These are phyloP conservation scores for Syncephalis plumigaleata DNA, from an alignment of 371 early-diverging fungal genomes.

Conservation along the genomic window DNA sequence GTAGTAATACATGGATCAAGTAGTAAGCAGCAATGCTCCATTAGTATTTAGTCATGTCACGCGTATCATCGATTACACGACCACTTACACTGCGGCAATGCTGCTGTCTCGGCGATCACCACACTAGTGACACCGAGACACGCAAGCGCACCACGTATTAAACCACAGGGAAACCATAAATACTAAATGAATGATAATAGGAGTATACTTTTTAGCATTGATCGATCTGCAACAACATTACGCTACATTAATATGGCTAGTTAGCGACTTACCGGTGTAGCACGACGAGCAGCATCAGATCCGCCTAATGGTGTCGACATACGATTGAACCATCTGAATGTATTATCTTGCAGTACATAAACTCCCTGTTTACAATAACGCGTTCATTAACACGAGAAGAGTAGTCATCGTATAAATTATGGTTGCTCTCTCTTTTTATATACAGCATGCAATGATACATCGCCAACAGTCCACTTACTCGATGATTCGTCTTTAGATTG, in stretches of 20 bases:
- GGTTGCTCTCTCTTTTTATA: too few species aligned
- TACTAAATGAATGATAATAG: constrained; percentile 26
- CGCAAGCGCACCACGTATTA: constrained; percentile 81
- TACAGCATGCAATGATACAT: too few species aligned
- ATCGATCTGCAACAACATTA: too few species aligned
- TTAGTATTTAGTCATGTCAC: too few species aligned
- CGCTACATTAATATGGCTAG: background rate
- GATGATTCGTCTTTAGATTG: constrained; percentile 93
- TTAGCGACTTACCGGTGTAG: constrained; percentile 42
- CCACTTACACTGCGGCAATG: constrained; percentile 69
- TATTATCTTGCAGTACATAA: constrained; percentile 93
- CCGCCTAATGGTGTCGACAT: constrained; percentile 67
- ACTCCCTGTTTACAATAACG: too few species aligned
- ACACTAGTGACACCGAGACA: constrained; percentile 73
- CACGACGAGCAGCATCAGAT: constrained; percentile 57
- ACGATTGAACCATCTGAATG: constrained; percentile 81
- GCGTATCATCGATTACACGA: too few species aligned
- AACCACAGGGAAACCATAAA: constrained; percentile 88
- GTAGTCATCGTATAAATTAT: background rate
- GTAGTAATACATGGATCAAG: background rate
- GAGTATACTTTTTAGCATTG: too few species aligned
- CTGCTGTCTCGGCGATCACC: constrained; percentile 75
- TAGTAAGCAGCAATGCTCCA: background rate
- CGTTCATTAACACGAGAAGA: background rate
- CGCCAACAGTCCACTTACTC: too few species aligned